Conservation (phyloP, 1,284 basidiomycete genomes). For the Phellinidium pouzarii region DNA sequence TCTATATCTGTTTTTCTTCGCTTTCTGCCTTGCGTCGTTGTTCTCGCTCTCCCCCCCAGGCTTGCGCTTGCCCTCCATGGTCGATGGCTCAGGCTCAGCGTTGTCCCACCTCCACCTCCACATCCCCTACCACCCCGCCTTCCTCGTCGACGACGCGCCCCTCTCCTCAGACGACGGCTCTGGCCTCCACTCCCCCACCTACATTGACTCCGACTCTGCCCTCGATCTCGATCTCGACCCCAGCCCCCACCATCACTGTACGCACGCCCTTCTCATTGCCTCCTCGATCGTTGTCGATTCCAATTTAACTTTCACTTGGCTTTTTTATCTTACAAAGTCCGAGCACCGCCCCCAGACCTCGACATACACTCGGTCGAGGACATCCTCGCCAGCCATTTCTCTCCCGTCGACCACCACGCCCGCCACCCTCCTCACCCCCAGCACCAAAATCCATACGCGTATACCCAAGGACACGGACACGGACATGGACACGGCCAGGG, state of each 20-base stretch:
- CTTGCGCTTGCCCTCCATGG: constrained; percentile 1
- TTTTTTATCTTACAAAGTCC: constrained; percentile 21
- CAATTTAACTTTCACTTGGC: constrained; percentile 18
- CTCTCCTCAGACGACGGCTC: constrained; percentile 69
- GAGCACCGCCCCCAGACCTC: constrained; percentile 31
- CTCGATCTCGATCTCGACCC: constrained; percentile 37
- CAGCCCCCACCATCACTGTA: constrained; percentile 37
- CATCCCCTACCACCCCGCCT: constrained; percentile 43
- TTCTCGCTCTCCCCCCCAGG: constrained; percentile 3
- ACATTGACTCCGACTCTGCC: constrained; percentile 22
- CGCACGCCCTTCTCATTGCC: constrained; percentile 1
- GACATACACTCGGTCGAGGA: constrained; percentile 41
- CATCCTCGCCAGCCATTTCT: constrained; percentile 42
- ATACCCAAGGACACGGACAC: no score
- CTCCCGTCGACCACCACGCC: constrained; percentile 32
- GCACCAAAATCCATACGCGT: not conserved
- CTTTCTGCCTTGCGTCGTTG: constrained; percentile 14
- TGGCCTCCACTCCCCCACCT: constrained; percentile 61
- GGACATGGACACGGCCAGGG: no score
- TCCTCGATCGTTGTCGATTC: constrained; percentile 3
- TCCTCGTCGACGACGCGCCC: constrained; percentile 52
- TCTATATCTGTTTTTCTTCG: not conserved
- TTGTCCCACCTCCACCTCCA: constrained; percentile 48
- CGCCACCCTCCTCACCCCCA: not conserved
- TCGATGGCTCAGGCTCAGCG: constrained; percentile 29